phyloP scores from a whole-genome alignment of 1,139 yeast genomes.

The Yamadazyma jaroonii region DNA sequence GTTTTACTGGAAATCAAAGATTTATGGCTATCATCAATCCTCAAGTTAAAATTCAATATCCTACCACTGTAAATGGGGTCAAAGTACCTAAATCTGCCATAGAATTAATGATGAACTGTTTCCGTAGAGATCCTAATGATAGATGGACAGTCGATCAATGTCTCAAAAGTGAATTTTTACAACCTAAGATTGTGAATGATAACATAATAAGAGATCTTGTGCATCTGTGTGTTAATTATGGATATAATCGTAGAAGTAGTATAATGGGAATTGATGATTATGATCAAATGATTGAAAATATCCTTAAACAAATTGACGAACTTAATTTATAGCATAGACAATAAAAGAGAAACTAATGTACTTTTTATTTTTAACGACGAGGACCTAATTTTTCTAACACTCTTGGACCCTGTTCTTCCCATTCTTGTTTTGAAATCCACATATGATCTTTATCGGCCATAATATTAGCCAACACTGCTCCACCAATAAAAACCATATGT shows the following conservation, averaged over 20 bases:
- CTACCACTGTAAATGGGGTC: conserved; percentile 60
- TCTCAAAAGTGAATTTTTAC: conserved; percentile 56
- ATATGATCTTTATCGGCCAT: conserved; percentile 98
- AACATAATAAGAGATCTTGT: conserved; percentile 68
- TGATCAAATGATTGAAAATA: conserved; percentile 41
- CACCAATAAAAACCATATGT: conserved; percentile 98
- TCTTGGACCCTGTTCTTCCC: conserved; percentile 96
- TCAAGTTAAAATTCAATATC: conserved; percentile 69
- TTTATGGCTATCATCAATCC: conserved; percentile 86
- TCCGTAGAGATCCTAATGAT: conserved; percentile 66
- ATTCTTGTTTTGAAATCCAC: conserved; percentile 96
- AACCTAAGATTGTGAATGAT: conserved; percentile 71
- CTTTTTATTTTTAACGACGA: conserved; percentile 41
- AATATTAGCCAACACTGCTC: conserved; percentile 95
- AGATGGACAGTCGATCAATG: conserved; percentile 68
- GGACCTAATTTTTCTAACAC: conserved; percentile 91
- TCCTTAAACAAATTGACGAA: conserved; percentile 38
- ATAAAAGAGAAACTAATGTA: not conserved
- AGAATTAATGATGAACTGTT: conserved; percentile 70
- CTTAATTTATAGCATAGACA: conserved; percentile 25
- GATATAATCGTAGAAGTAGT: conserved; percentile 42
- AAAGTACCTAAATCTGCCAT: conserved; percentile 68
- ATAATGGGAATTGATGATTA: conserved; percentile 39
- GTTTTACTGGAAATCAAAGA: conserved; percentile 74
- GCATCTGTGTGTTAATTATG: conserved; percentile 72